A percentile compares a stretch with the other conserved stretches of the same genome.
Evolutionary conservation across 768 basidiomycete genomes (phyloP).

Genomic region (Mrakia hoshinonis): DNA sequence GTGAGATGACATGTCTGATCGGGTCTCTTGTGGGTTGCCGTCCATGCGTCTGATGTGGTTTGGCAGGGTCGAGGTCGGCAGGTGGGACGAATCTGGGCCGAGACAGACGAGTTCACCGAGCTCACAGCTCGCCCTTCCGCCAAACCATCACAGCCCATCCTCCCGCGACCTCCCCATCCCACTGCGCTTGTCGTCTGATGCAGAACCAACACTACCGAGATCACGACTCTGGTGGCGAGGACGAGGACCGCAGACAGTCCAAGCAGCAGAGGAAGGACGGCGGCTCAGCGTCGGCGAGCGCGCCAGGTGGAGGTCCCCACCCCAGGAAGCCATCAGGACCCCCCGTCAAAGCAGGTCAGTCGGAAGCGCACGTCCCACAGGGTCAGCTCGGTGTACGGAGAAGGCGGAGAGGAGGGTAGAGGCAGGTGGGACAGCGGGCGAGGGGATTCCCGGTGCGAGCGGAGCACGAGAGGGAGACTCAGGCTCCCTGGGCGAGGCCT

Average conservation of each 20-base stretch:
- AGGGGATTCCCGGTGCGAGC: not conserved
- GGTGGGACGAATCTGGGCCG: no score
- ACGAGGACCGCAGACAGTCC: not conserved
- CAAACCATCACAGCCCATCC: not conserved
- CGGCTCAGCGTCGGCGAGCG: not conserved
- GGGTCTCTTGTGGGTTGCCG: no score
- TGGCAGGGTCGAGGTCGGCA: no score
- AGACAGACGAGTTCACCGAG: no score
- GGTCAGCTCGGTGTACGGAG: no score
- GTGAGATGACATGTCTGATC: no score
- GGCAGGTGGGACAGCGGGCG: not conserved
- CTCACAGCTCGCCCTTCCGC: not conserved
- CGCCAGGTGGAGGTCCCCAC: no score
- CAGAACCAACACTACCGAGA: not conserved
- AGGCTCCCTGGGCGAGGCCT: not conserved
- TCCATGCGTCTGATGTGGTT: no score
- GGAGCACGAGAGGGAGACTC: not conserved
- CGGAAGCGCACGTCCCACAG: not conserved
- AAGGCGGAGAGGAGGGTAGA: not conserved
- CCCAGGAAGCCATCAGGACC: conserved; percentile 5
- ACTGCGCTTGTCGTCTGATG: not conserved
- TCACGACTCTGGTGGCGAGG: not conserved
- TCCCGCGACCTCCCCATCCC: not conserved
- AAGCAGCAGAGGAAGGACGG: conserved; percentile 8
- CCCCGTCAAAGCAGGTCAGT: conserved; percentile 15